phyloP scores from a whole-genome alignment of 257 asterid species.

The Nicotiana paniculata region DNA sequence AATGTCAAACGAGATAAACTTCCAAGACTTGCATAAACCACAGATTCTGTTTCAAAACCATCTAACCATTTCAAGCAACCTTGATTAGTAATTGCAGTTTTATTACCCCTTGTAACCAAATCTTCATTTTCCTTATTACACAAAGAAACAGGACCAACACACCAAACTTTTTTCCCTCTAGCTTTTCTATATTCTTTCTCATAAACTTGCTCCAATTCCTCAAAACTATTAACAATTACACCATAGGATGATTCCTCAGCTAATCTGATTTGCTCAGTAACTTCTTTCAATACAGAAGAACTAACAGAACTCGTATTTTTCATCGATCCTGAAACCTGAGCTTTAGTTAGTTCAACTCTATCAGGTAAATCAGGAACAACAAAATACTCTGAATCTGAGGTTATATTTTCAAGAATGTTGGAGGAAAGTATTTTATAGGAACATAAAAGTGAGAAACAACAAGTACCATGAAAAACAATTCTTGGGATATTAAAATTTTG shows the following conservation, averaged over 20 bases:
- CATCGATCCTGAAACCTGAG: conserved; percentile 25
- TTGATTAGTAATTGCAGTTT: conserved; percentile 15
- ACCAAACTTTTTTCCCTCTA: conserved; percentile 28
- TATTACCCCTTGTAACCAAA: conserved; percentile 34
- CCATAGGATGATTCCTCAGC: conserved; percentile 31
- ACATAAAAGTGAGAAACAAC: conserved; percentile 35
- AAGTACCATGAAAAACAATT: conserved; percentile 32
- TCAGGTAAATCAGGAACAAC: conserved; percentile 42
- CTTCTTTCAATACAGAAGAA: not conserved
- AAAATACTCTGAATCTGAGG: conserved; percentile 30
- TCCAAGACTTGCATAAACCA: conserved; percentile 40
- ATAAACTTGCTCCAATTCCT: conserved; percentile 38
- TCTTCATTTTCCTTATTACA: conserved; percentile 27
- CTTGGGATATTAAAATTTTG: conserved; percentile 31
- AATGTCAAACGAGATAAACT: conserved; percentile 26
- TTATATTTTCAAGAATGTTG: not conserved
- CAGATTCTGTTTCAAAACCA: conserved; percentile 15
- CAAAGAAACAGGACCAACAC: conserved; percentile 40
- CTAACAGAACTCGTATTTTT: not conserved
- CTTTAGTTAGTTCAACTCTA: conserved; percentile 34
- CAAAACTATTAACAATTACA: conserved; percentile 37
- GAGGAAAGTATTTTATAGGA: conserved; percentile 15
- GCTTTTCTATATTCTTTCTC: conserved; percentile 16
- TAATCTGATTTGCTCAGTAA: conserved; percentile 12
- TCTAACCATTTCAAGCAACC: conserved; percentile 36